Evolutionary conservation across 176 grass and related monocot species (phyloP), one percentile per base, ranked within the genome.

Genomic region (Chrysopogon serrulatus): DNA sequence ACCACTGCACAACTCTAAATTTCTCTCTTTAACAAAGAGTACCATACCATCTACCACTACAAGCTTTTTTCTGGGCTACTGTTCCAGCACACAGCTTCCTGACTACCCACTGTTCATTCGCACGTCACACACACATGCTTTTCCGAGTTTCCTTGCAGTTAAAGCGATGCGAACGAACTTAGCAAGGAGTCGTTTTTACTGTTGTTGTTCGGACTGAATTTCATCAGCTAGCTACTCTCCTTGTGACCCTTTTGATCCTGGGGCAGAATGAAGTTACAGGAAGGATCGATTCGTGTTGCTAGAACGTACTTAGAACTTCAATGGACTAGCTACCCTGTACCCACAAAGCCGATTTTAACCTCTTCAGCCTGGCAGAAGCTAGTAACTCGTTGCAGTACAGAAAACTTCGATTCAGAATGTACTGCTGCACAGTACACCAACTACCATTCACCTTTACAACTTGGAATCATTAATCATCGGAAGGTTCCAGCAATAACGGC

Each of bases 391-490:
- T 41, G 21, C 7, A 34, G 13, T 39, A 31, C 60, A 39, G 76
- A 27, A 24, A 65, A 53, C 1, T 21, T n/a, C 23, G 36, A 28
- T 34, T 37, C 49, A 40, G 15, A 75, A 47, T 19, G 69, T 73
- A 42, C n/a, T n/a, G n/a, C n/a, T n/a, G n/a, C 43, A 34, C 26
- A 15, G 59, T 34, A 24, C 39, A 45, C 42, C 40, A 81, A 40
- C 51, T 10, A 62, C 75, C 37, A 23, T 47, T 51, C 40, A 12
- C 63, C 21, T 77, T 89, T 82, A 44, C 87, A 53, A 34, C 77
- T 30, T 2, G 48, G 30, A 74, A 80, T 17, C 79, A 71, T 44
- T 77, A 40, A 70, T n/a, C n/a, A 64, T 37, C 51, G 32, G 4
- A 65, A 44, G 65, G 31, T 71, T 70, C 37, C 84, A 35, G 36